Conservation (phyloP, 2,329 filamentous ascomycete genomes). For the Claviceps sp. region DNA sequence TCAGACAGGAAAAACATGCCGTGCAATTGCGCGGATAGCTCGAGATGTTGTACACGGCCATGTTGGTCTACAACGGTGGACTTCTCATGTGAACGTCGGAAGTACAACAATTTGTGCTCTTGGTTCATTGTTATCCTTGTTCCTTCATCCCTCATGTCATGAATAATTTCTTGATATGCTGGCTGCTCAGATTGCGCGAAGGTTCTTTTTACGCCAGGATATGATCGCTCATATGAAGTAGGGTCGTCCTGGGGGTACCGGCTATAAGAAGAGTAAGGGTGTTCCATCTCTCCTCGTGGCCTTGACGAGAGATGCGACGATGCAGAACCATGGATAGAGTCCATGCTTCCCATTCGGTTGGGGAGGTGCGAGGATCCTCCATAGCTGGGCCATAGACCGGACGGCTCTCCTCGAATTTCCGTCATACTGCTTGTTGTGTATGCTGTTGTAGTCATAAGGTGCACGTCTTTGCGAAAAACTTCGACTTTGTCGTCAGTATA, state of each 20-base stretch:
- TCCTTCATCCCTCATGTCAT: slow-evolving; percentile 45
- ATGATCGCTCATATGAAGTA: slow-evolving; percentile 41
- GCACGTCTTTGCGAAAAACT: slow-evolving; percentile 23
- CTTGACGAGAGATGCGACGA: slow-evolving; percentile 27
- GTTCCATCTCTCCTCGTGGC: slow-evolving; percentile 36
- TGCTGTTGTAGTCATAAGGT: slow-evolving; percentile 46
- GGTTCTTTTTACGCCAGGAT: slow-evolving; percentile 42
- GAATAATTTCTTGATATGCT: slow-evolving; percentile 46
- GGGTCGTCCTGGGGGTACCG: slow-evolving; percentile 42
- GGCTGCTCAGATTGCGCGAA: slow-evolving; percentile 43
- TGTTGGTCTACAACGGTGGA: slow-evolving; percentile 46
- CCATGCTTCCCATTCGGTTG: slow-evolving; percentile 37
- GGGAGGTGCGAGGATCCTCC: slow-evolving; percentile 40
- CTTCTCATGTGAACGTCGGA: slow-evolving; percentile 44
- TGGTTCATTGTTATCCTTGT: slow-evolving; percentile 44
- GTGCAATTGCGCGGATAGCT: slow-evolving; percentile 60
- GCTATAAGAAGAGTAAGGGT: slow-evolving; percentile 37
- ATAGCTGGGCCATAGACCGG: slow-evolving; percentile 46
- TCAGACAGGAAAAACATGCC: slow-evolving; percentile 85
- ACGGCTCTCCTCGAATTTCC: slow-evolving; percentile 47
- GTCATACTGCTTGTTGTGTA: slow-evolving; percentile 46
- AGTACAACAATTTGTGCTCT: slow-evolving; percentile 47
- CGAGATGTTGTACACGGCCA: slow-evolving; percentile 46
- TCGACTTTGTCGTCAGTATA: neutral
- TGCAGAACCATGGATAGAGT: slow-evolving; percentile 33